phyloP scores from a whole-genome alignment of 2,329 filamentous ascomycete species.

The Erysiphe pisi region DNA sequence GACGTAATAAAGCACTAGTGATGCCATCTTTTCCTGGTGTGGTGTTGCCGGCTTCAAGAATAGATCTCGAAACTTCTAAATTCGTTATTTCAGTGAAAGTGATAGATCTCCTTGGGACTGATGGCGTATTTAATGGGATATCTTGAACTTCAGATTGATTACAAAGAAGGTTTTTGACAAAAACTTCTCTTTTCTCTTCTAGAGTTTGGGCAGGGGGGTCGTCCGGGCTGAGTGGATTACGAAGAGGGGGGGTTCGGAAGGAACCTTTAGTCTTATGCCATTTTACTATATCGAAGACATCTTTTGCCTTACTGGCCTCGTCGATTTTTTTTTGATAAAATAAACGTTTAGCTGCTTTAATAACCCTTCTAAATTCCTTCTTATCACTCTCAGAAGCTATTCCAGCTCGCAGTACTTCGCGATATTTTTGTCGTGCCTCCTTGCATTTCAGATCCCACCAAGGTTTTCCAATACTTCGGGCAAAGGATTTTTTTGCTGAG shows the following conservation, averaged over 20 bases:
- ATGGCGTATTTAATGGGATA: neutral
- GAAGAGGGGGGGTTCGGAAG: neutral
- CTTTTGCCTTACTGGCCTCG: neutral
- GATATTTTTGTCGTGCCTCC: conserved; percentile 4
- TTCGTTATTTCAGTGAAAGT: neutral
- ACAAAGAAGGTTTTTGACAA: neutral
- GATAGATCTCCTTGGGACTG: neutral
- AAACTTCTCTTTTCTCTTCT: neutral
- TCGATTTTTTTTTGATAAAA: neutral
- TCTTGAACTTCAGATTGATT: neutral
- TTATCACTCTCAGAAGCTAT: neutral
- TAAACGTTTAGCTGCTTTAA: neutral
- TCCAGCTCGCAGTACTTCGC: neutral
- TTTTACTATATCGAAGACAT: neutral
- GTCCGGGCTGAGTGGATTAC: neutral
- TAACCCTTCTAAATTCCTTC: neutral
- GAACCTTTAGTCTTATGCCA: neutral
- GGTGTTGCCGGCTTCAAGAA: neutral
- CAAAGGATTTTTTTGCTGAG: neutral
- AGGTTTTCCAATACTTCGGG: neutral
- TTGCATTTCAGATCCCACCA: conserved; percentile 3
- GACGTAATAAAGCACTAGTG: neutral
- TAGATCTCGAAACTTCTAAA: neutral
- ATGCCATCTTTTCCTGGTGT: conserved; percentile 17
- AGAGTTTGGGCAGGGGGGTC: neutral